Conservation (phyloP, 371 early-diverging fungal genomes). For the Mortierella polycephala region DNA sequence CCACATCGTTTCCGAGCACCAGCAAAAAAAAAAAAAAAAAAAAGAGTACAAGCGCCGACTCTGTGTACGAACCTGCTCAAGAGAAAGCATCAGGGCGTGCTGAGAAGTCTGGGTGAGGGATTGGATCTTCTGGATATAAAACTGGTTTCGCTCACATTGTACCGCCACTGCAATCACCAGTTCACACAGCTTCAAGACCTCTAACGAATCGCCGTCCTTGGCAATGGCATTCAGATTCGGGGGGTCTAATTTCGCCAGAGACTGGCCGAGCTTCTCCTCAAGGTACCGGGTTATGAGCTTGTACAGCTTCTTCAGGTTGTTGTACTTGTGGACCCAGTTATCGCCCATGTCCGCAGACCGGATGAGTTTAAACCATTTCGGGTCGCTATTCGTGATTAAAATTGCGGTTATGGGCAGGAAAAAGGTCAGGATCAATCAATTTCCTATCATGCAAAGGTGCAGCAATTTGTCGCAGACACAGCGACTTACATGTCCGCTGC, state of each 20-base stretch:
- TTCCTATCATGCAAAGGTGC: too few species aligned
- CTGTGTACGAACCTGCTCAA: slow-evolving; percentile 70
- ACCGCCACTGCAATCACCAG: slow-evolving; percentile 88
- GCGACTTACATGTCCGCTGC: slow-evolving; percentile 82
- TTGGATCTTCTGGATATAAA: slow-evolving; percentile 86
- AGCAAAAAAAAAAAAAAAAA: background rate
- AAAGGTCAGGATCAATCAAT: too few species aligned
- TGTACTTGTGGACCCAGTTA: slow-evolving; percentile 94
- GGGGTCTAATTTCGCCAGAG: slow-evolving; percentile 62
- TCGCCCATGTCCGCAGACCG: slow-evolving; percentile 81
- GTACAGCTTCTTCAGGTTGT: slow-evolving; percentile 89
- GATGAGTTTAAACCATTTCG: slow-evolving; percentile 87
- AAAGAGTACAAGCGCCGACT: background rate
- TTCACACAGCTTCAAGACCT: slow-evolving; percentile 82
- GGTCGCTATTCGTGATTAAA: too few species aligned
- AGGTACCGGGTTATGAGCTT: slow-evolving; percentile 85
- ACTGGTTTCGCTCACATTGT: slow-evolving; percentile 79
- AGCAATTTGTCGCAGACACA: too few species aligned
- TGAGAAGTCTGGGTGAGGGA: slow-evolving; percentile 74
- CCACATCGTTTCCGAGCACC: too few species aligned
- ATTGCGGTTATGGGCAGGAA: too few species aligned
- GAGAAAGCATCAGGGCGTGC: slow-evolving; percentile 86
- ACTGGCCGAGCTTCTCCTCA: slow-evolving; percentile 81
- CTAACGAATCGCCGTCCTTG: slow-evolving; percentile 75
- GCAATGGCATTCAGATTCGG: slow-evolving; percentile 87